Conservation (phyloP, 140 eudicot genomes). For the Anethum foeniculum region DNA sequence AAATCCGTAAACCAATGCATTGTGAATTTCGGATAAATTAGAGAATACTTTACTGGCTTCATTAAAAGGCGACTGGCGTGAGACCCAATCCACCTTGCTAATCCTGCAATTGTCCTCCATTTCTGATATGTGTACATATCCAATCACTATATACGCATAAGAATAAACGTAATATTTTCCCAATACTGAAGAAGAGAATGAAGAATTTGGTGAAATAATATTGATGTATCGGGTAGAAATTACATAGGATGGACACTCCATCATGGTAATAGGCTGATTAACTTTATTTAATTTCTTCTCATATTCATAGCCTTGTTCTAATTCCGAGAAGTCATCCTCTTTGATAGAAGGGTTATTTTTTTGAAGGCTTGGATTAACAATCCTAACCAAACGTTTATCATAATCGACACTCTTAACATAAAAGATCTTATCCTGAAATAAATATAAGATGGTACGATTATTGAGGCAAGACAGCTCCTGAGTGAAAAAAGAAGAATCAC, state of each 20-base stretch:
- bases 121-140: background rate
- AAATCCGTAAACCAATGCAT: background rate
- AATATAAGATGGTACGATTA: background rate
- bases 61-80: background rate
- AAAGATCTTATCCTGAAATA: background rate
- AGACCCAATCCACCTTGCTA: background rate
- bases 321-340: background rate
- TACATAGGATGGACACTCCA: background rate
- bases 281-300: too few relatives aligned
- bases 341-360: background rate
- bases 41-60: background rate
- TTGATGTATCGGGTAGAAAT: background rate
- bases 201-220: background rate
- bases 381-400: background rate
- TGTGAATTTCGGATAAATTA: background rate
- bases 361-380: background rate
- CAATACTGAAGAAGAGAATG: background rate
- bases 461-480: background rate
- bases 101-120: background rate
- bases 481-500: background rate
- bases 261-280: background rate
- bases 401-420: background rate
- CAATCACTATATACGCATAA: background rate
- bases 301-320: too few relatives aligned
- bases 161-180: background rate